These are phyloP conservation scores for Marchantia paleacea DNA, from an alignment of 225 moss, liverwort and hornwort genomes.

Conservation along the genomic window DNA sequence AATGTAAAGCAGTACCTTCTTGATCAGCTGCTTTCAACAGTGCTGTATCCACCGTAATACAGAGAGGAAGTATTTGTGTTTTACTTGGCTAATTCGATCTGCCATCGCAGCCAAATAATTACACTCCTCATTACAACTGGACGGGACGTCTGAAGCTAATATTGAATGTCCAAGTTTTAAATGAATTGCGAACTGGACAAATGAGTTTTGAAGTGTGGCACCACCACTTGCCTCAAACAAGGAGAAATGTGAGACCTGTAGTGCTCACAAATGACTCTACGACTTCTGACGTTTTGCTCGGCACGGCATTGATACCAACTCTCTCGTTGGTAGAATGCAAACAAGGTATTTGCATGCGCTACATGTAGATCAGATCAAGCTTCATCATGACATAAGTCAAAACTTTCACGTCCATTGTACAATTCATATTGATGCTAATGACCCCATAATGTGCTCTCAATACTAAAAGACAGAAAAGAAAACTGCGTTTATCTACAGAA, in stretches of 20 bases:
- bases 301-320: conserved; percentile 25
- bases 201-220: conserved; percentile 43
- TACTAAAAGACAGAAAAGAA: not conserved
- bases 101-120: conserved; percentile 25
- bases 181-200: conserved; percentile 25
- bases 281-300: conserved; percentile 29
- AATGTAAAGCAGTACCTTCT: not conserved
- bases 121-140: conserved; percentile 27
- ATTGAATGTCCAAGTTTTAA: conserved; percentile 23
- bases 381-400: not conserved
- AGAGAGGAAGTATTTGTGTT: too few species aligned
- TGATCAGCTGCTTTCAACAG: not conserved
- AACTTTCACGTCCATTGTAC: not conserved
- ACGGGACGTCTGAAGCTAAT: conserved; percentile 22
- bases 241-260: conserved; percentile 17
- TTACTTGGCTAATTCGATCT: not conserved
- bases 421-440: not conserved
- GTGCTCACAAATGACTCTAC: conserved; percentile 15
- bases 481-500: not conserved
- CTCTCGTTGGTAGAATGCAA: conserved; percentile 21
- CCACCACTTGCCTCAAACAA: conserved; percentile 15
- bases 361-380: not conserved
- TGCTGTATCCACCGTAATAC: too few species aligned
- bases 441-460: not conserved
- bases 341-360: conserved; percentile 21